Evolutionary conservation across 345 rosid species (phyloP).

Genomic region (Draba incana): DNA sequence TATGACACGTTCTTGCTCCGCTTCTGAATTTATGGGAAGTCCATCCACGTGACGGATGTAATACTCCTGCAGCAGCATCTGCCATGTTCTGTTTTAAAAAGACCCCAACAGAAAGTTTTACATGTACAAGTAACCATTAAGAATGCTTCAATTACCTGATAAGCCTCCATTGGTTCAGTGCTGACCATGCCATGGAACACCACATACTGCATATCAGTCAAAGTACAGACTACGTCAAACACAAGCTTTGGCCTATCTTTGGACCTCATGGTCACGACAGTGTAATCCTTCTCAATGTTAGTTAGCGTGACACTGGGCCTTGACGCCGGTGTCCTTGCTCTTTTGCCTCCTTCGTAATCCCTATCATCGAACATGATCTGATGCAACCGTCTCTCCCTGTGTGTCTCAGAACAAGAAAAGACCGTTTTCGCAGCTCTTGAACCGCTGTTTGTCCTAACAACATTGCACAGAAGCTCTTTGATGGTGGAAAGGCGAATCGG

Average conservation of each 20-base stretch:
- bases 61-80: slow-evolving; percentile 58
- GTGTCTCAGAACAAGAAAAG: slow-evolving; percentile 66
- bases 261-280: slow-evolving; percentile 79
- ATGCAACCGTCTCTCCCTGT: slow-evolving; percentile 84
- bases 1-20: slow-evolving; percentile 70
- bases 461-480: slow-evolving; percentile 65
- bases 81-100: slow-evolving; percentile 1
- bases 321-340: slow-evolving; percentile 46
- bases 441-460: slow-evolving; percentile 64
- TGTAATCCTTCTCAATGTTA: slow-evolving; percentile 81
- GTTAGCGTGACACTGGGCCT: slow-evolving; percentile 70
- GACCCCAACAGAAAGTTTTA: background rate
- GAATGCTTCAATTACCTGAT: slow-evolving; percentile 56
- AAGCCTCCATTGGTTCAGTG: slow-evolving; percentile 70
- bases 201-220: slow-evolving; percentile 93
- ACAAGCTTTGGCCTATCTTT: slow-evolving; percentile 82
- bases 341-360: slow-evolving; percentile 75
- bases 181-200: slow-evolving; percentile 89
- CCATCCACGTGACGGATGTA: slow-evolving; percentile 84
- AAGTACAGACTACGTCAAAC: slow-evolving; percentile 86
- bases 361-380: slow-evolving; percentile 93
- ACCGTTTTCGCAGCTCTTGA: slow-evolving; percentile 60
- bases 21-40: slow-evolving; percentile 71
- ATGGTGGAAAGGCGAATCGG: slow-evolving; percentile 62
- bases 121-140: background rate